Base-by-base conservation (phyloP, 176 grass and related monocot genomes). In the Eremochloa ophiuroides region DNA sequence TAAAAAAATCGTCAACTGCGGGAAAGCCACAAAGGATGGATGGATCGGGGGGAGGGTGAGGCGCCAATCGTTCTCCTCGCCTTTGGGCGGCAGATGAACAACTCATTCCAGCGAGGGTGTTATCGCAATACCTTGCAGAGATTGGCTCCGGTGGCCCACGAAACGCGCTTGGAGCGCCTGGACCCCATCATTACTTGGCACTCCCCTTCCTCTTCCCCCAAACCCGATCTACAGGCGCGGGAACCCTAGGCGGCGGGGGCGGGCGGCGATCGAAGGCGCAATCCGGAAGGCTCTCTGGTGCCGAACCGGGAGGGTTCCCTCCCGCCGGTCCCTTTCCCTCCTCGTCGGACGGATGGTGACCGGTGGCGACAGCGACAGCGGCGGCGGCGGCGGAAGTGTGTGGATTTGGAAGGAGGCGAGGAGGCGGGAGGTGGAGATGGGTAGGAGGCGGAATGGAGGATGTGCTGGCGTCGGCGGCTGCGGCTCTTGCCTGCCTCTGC, bases 111-210 rank as follows among this genome's bases (percentile, higher is more conserved):
- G 20, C 14, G 48, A 59, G 15, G 83, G 79, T 79, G 61, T 78
- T 60, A 71, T 88, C 50, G 79, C 61, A 86, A 80, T 97, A 97
- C 94, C 94, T 97, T 89, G 93, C 92, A 88, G 79, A 97, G 89
- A 71, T 78, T 91, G 79, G 78, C 58, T 44, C 71, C 90, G 75
- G 80, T 37, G 64, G 94, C 92, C 94, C 94, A 97, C 20, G 94
- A 92, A 87, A 97, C 88, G 85, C 94, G 83, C 88, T 75, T 92
- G 83, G 82, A 80, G 51, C 87, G 80, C 85, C 87, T 80, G 39
- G 77, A 86, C 55, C 94, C 87, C 47, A 84, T 89, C 56, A 76
- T 84, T 77, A 38, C 60, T 69, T 41, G 66, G 8, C 46, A 26
- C 43, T 67, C 44, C 8, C 55, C 55, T 58, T 58, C 55, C 55